Conservation (phyloP, 192 early-diverging fungal species). For the Dispira simplex region DNA sequence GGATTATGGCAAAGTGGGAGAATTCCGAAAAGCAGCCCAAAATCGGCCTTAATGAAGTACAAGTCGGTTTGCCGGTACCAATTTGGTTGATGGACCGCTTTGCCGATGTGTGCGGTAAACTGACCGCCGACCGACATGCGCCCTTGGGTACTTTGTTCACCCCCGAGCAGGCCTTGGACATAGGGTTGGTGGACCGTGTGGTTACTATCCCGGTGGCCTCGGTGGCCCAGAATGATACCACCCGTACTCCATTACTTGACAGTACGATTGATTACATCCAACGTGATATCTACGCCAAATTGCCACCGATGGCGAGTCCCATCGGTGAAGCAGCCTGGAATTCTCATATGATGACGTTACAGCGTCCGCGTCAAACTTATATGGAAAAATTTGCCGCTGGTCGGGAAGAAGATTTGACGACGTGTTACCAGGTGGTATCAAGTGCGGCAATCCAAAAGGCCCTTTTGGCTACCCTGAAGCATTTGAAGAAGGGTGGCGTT, state of each 20-base stretch:
- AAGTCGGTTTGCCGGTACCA: neutral
- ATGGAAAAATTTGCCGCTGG: neutral
- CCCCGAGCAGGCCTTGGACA: neutral
- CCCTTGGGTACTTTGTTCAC: neutral
- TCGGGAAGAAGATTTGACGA: neutral
- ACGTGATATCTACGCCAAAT: neutral
- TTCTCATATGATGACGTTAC: neutral
- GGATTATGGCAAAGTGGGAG: neutral
- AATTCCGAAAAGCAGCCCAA: neutral
- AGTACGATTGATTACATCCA: neutral
- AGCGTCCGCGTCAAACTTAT: neutral
- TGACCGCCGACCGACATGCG: neutral
- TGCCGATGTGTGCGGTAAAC: neutral
- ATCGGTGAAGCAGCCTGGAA: neutral
- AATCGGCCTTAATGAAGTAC: constrained; percentile 4
- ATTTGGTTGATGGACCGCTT: neutral
- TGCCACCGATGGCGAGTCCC: neutral
- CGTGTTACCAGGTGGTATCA: neutral
- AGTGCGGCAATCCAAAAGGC: neutral
- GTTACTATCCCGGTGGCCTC: neutral
- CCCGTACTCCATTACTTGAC: neutral
- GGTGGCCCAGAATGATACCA: neutral
- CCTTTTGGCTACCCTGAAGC: neutral
- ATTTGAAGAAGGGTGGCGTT: neutral
- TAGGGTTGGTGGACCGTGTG: constrained; percentile 1